phyloP scores from a whole-genome alignment of 163 green algal species.

The Volvox carteri region DNA sequence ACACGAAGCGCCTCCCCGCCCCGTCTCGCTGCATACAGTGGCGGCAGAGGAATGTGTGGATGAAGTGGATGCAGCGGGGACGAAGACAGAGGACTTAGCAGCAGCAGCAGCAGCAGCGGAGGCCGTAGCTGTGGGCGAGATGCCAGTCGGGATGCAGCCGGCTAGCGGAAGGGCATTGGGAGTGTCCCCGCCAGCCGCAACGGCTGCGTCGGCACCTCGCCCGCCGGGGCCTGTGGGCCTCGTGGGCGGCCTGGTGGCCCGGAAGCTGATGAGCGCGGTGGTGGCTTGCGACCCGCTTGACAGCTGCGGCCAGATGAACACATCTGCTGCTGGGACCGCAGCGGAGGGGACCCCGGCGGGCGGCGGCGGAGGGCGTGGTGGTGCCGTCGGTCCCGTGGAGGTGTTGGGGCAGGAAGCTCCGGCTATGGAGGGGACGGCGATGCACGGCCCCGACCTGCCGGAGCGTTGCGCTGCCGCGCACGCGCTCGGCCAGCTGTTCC shows the following conservation, averaged over 20 bases:
- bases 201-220: too few species aligned
- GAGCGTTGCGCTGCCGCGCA: slow-evolving; percentile 23
- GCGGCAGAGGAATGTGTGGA: not conserved
- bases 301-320: too few species aligned
- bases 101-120: not conserved
- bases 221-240: not conserved
- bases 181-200: not conserved
- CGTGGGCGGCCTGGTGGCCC: slow-evolving; percentile 22
- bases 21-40: too few species aligned
- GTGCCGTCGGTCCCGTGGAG: too few species aligned
- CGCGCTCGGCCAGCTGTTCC: slow-evolving; percentile 23
- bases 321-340: not conserved
- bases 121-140: too few species aligned
- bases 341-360: not conserved
- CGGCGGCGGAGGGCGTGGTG: not conserved
- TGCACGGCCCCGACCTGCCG: not conserved
- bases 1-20: too few species aligned
- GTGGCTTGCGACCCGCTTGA: not conserved
- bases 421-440: not conserved
- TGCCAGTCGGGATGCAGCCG: not conserved
- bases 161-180: not conserved
- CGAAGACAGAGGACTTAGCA: not conserved
- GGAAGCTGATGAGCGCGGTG: not conserved
- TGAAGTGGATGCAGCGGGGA: too few species aligned
- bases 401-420: not conserved